Base-by-base conservation (phyloP, 768 basidiomycete species). In the Asterophora lycoperdoides region DNA sequence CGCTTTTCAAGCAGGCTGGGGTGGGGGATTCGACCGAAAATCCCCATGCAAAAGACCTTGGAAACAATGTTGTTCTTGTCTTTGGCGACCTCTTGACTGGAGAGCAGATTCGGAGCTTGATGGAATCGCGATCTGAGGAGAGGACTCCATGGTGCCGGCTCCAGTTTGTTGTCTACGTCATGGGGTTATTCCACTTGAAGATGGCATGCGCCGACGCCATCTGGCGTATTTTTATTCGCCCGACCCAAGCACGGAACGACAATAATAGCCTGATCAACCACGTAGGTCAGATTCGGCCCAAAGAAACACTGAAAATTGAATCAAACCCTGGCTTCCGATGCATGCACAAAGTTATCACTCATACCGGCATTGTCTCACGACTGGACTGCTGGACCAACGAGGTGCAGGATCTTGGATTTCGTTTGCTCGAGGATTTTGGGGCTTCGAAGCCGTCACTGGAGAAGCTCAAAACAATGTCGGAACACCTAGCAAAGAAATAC, bases 291-390 rank as follows among this genome's bases (percentile, higher is more conserved):
- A 11, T 69, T 3, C 60, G 59, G 0, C 69, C 66, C 5, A 59
- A 61, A n/a, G 64, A 71, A 49, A 69, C 60, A 1, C n/a, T 60
- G 56, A 70, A 64, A 32, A 63, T 67, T 41, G 54, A 38, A 9
- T 33, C 56, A 1, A 67, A 69, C n/a, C 71, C 69, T 0, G 64
- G 63, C 1, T 73, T 73, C 49, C 56, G 60, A 0, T 35, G 55
- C 3, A 72, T 69, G 60, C 71, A 75, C 35, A 56, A 73, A 28
- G 36, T 68, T 0, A 64, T 73, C 13, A 33, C 44, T 1, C 62
- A 75, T 45, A 52, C 43, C 9, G 64, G 65, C 0, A 63, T 55
- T 20, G 66, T 56, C 2, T 11, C 45, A 0, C 41, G 56, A 8
- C 55, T 73, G 7, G 59, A 71, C 30, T 56, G 49, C 35, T 76